Base-by-base conservation (phyloP, 1,284 basidiomycete species). In the Tylopilus orsonianus region DNA sequence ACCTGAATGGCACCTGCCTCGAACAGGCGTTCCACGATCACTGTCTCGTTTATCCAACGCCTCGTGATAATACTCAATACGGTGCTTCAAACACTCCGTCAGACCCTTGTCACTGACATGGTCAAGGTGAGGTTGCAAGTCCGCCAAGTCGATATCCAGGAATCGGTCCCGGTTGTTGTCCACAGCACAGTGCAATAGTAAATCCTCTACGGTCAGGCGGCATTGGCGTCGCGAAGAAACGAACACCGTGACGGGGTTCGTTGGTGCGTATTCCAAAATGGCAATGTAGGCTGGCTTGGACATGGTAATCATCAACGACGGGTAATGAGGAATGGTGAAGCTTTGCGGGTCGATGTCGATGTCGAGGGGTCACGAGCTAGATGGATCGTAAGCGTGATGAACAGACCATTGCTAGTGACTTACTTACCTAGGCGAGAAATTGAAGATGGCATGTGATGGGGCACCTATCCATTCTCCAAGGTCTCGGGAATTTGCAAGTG, bases 391-490 rank as follows among this genome's bases (percentile, higher is more conserved):
- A 57, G 49, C 26, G 20, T 12, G 13, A n/a, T 8, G 32, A 41
- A 13, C 18, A 22, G 6, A 14, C 18, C 30, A 20, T 32, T 19
- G 6, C 6, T 9, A 35, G 49, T 16, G 4, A 29, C 29, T 22
- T 36, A 54, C 75, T 49, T 62, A 88, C 80, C 87, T 90, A 0
- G 95, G 95, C 0, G 93, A 90, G 71, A 99, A 97, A 74, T 99
- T 98, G 85, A 99, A 98, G 55, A 97, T 91, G 8, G 90, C 89
- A 65, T 96, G 93, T 5, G 87, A 85, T 1, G 88, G 87, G 0
- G 88, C 94, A 26, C 95, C 96, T 69, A 99, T 93, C 97, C 97
- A 99, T 64, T 99, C 96, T 26, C 95, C 94, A 0, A 99, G 75
- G 67, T 99, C 97, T 22, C 90, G 80, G 1, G 94, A 95, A 62